Conservation (phyloP, 2,329 filamentous ascomycete genomes). For the Ceratocystis diversiconidia region DNA sequence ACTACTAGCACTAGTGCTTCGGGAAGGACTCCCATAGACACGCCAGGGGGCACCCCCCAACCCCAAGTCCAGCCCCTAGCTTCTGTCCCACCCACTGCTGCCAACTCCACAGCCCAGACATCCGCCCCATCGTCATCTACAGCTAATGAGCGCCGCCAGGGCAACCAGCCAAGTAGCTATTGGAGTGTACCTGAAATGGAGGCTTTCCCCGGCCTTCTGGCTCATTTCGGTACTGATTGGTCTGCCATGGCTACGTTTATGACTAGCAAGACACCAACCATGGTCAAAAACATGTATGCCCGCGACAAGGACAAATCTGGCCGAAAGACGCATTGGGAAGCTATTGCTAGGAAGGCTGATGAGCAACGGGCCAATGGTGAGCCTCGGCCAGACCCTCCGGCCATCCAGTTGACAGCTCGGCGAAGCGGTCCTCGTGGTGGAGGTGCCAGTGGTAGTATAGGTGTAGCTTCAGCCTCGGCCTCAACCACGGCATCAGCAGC, state of each 20-base stretch:
- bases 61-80: constrained; percentile 11
- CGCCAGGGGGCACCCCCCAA: neutral
- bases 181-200: constrained; percentile 74
- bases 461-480: constrained; percentile 18
- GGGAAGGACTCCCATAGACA: neutral
- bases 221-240: constrained; percentile 69
- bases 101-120: constrained; percentile 27
- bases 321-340: constrained; percentile 38
- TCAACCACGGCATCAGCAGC: constrained; percentile 8
- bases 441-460: constrained; percentile 28
- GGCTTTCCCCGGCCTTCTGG: constrained; percentile 59
- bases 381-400: constrained; percentile 44
- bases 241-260: constrained; percentile 60
- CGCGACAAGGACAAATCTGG: constrained; percentile 47
- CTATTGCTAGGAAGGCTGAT: constrained; percentile 46
- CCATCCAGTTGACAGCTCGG: constrained; percentile 37
- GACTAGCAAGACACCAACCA: constrained; percentile 74
- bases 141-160: constrained; percentile 35
- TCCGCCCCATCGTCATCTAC: constrained; percentile 34
- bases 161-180: constrained; percentile 58
- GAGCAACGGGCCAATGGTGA: constrained; percentile 41
- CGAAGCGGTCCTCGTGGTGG: constrained; percentile 31
- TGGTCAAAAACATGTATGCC: constrained; percentile 62
- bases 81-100: constrained; percentile 20
- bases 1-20: neutral